These are phyloP conservation scores for Suhomyces chickasaworum DNA, from an alignment of 1,139 yeast species.

Conservation along the genomic window DNA sequence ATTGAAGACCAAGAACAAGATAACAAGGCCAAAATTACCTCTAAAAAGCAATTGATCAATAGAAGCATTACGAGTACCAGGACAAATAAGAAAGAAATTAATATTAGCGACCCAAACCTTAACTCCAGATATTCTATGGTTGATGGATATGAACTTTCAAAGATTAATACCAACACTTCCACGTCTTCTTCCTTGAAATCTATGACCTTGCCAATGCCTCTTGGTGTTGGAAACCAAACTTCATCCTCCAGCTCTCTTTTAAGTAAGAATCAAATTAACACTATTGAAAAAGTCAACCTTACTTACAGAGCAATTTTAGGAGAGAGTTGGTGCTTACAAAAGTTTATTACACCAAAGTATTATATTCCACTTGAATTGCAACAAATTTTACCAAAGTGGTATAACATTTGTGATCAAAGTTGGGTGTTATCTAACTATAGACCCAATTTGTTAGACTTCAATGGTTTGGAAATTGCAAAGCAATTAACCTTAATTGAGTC, in stretches of 20 bases:
- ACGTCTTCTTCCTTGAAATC: constrained; percentile 41
- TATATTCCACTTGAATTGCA: constrained; percentile 34
- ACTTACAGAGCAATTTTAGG: constrained; percentile 55
- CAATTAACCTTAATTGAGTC: constrained; percentile 84
- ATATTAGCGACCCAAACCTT: constrained; percentile 24
- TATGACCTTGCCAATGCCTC: constrained; percentile 44
- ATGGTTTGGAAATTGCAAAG: constrained; percentile 80
- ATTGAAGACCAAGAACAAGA: constrained; percentile 25
- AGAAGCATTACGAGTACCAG: constrained; percentile 46
- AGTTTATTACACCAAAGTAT: constrained; percentile 28
- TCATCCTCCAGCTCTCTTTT: constrained; percentile 42
- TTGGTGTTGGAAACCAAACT: constrained; percentile 46
- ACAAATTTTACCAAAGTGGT: constrained; percentile 40
- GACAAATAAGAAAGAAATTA: constrained; percentile 26
- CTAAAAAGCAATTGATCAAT: constrained; percentile 42
- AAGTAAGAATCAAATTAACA: constrained; percentile 38
- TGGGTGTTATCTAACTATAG: constrained; percentile 51
- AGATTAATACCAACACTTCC: constrained; percentile 47
- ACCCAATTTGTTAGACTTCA: constrained; percentile 65
- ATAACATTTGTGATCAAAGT: constrained; percentile 42
- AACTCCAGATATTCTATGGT: constrained; percentile 46
- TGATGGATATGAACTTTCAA: constrained; percentile 53
- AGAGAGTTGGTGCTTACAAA: constrained; percentile 48
- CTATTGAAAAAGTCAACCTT: constrained; percentile 48
- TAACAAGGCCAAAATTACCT: constrained; percentile 13